phyloP scores from a whole-genome alignment of 2,329 filamentous ascomycete genomes.

The Sphaerulina vaccinii region DNA sequence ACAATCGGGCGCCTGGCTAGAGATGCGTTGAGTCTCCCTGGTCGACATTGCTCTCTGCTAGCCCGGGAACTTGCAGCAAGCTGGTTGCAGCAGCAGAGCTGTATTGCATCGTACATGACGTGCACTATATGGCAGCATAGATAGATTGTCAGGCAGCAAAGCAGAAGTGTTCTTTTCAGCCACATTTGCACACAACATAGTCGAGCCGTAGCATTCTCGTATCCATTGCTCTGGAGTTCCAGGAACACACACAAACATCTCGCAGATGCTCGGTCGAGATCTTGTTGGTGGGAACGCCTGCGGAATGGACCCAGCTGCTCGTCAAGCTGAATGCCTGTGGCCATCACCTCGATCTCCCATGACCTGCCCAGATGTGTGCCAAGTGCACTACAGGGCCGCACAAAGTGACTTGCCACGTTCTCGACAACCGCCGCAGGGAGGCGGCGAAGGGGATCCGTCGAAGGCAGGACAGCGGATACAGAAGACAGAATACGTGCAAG shows the following conservation, averaged over 20 bases:
- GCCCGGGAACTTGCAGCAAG: slow-evolving; percentile 11
- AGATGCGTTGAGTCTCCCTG: slow-evolving; percentile 10
- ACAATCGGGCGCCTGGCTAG: slow-evolving; percentile 15
- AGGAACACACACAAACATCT: slow-evolving; percentile 23
- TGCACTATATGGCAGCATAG: slow-evolving; percentile 20
- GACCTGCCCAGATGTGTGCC: slow-evolving; percentile 11
- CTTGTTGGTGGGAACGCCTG: slow-evolving; percentile 20
- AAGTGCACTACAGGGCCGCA: not conserved
- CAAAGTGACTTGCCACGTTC: slow-evolving; percentile 20
- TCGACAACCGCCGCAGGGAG: slow-evolving; percentile 7
- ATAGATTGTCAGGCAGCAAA: slow-evolving; percentile 26
- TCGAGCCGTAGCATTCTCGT: slow-evolving; percentile 26
- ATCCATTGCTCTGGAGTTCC: slow-evolving; percentile 22
- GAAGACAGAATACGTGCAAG: slow-evolving; percentile 17
- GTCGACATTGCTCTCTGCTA: slow-evolving; percentile 9
- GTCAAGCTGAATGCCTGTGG: slow-evolving; percentile 18
- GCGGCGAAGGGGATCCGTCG: not conserved
- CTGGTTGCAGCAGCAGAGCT: slow-evolving; percentile 18
- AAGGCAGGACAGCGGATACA: slow-evolving; percentile 1
- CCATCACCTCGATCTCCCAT: slow-evolving; percentile 6
- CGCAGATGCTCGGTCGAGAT: slow-evolving; percentile 30
- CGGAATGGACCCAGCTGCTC: slow-evolving; percentile 20
- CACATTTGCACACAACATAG: slow-evolving; percentile 27
- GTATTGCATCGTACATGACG: slow-evolving; percentile 29
- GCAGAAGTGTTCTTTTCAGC: slow-evolving; percentile 22